Evolutionary conservation across 1,139 yeast genomes (phyloP).

Genomic region (Candida smagusa): DNA sequence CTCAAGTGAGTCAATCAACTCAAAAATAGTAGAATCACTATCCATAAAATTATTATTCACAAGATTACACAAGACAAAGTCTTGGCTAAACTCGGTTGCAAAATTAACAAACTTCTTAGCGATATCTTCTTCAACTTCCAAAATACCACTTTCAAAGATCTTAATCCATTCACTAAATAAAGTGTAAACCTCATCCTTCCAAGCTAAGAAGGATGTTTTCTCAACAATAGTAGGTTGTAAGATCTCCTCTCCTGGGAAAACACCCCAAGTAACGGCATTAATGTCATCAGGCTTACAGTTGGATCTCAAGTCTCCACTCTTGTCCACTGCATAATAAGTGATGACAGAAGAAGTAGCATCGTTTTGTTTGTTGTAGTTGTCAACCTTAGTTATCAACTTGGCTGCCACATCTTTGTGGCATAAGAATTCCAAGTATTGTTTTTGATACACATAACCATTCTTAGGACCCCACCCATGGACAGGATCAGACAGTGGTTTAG

Average conservation of each 20-base stretch:
- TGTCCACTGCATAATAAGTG: conserved; percentile 79
- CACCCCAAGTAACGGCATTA: conserved; percentile 98
- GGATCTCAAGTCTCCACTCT: conserved; percentile 52
- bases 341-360: conserved; percentile 44
- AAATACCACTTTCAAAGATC: conserved; percentile 40
- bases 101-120: conserved; percentile 33
- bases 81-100: conserved; percentile 49
- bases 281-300: conserved; percentile 77
- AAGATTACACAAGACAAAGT: conserved; percentile 76
- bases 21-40: conserved; percentile 48
- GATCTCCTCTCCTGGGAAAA: conserved; percentile 88
- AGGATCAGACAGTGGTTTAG: conserved; percentile 66
- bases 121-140: conserved; percentile 38
- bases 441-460: conserved; percentile 91
- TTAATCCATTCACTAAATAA: conserved; percentile 79
- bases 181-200: conserved; percentile 95
- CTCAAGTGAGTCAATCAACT: conserved; percentile 27
- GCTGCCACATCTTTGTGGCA: conserved; percentile 58
- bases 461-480: conserved; percentile 95
- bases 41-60: conserved; percentile 83
- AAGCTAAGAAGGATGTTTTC: conserved; percentile 80
- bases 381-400: conserved; percentile 33
- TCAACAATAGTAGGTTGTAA: conserved; percentile 94
- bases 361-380: conserved; percentile 33
- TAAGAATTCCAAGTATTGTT: conserved; percentile 85